Evolutionary conservation across 768 basidiomycete species (phyloP).

Genomic region (Mycena vulgaris): DNA sequence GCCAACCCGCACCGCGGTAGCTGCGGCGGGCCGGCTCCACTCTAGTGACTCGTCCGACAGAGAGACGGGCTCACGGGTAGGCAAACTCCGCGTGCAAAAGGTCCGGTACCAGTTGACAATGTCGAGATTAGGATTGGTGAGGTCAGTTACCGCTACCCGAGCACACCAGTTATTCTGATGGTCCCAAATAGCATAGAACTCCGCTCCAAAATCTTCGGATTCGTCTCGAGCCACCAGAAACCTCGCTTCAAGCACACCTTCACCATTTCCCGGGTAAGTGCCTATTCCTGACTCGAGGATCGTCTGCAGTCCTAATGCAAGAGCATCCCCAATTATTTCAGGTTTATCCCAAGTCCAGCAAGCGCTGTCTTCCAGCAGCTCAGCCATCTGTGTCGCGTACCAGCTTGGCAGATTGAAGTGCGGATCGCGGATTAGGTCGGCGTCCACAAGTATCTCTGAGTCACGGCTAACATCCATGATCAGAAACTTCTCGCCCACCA

Average conservation of each 20-base stretch:
- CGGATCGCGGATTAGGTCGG: not conserved
- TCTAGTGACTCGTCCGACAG: not conserved
- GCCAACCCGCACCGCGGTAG: not conserved
- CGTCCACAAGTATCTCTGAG: not conserved
- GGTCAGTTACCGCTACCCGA: not conserved
- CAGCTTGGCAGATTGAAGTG: not conserved
- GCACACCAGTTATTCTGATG: slow-evolving; percentile 1
- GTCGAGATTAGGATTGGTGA: not conserved
- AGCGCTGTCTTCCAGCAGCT: not conserved
- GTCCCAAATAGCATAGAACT: not conserved
- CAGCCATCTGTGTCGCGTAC: not conserved
- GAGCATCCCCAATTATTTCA: not conserved
- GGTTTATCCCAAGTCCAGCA: not conserved
- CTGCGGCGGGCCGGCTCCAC: not conserved
- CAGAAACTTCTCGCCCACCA: not conserved
- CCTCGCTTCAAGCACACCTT: not conserved
- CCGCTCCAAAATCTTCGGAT: not conserved
- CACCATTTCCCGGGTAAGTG: not conserved
- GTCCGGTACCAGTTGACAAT: not conserved
- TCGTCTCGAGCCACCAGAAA: not conserved
- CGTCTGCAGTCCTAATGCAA: not conserved
- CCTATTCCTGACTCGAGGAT: not conserved
- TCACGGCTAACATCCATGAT: not conserved
- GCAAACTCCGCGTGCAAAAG: not conserved
- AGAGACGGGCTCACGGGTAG: too few species aligned